A percentile compares a stretch with the other conserved stretches of the same genome.
Evolutionary conservation across 2,329 filamentous ascomycete genomes (phyloP).

Genomic region (Ciborinia camelliae): DNA sequence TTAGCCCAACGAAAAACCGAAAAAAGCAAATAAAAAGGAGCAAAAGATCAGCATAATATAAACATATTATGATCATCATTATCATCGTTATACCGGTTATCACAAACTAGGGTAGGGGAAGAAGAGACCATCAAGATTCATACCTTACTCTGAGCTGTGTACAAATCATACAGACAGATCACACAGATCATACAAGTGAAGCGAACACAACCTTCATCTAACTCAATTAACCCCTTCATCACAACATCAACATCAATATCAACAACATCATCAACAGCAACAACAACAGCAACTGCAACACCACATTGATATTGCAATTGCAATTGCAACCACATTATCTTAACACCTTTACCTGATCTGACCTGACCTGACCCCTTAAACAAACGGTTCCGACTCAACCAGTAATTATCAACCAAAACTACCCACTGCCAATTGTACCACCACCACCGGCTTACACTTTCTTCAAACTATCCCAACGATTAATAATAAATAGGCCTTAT

Average conservation of each 20-base stretch:
- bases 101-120: no score
- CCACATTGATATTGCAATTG: background rate
- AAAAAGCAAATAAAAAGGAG: background rate
- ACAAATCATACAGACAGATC: no score
- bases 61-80: no score
- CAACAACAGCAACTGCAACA: background rate
- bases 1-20: background rate
- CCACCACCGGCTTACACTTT: slow-evolving; percentile 4
- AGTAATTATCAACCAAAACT: background rate
- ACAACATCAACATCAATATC: no score
- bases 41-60: background rate
- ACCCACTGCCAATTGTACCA: background rate
- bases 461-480: background rate
- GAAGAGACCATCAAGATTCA: no score
- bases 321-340: no score
- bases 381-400: background rate
- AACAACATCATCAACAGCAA: no score
- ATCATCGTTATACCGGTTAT: background rate
- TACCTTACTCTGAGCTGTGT: no score
- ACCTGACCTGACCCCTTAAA: background rate
- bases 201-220: background rate
- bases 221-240: background rate
- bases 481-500: background rate
- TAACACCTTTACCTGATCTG: background rate
- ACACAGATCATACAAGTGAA: no score